A percentile compares a stretch with the other conserved stretches of the same genome.
Conservation (phyloP, 2,329 filamentous ascomycete species). For the Helotiales sp. region DNA sequence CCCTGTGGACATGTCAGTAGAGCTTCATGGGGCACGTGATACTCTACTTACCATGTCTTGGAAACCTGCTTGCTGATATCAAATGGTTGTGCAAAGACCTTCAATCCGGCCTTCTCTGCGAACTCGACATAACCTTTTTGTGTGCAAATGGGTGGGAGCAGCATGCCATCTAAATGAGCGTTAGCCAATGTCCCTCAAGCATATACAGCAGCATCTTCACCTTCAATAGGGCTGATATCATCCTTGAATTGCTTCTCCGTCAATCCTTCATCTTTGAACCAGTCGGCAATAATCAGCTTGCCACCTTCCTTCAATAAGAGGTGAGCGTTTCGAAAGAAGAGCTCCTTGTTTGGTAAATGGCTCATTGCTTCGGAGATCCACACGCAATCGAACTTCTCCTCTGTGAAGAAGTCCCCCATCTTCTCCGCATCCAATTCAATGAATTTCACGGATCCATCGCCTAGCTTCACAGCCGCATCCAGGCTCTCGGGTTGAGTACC, state of each 20-base stretch:
- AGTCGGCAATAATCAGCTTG: conserved; percentile 58
- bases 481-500: conserved; percentile 12
- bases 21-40: background rate
- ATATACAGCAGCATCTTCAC: conserved; percentile 29
- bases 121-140: conserved; percentile 52
- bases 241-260: conserved; percentile 44
- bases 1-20: conserved; percentile 41
- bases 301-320: conserved; percentile 49
- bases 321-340: conserved; percentile 56
- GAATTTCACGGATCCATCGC: conserved; percentile 51
- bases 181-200: background rate
- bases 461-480: conserved; percentile 35
- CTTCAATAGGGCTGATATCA: conserved; percentile 61
- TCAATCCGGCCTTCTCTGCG: conserved; percentile 49
- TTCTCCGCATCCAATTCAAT: conserved; percentile 61
- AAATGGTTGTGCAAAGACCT: conserved; percentile 46
- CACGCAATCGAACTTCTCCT: conserved; percentile 50
- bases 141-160: conserved; percentile 56
- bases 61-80: conserved; percentile 59
- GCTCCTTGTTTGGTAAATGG: conserved; percentile 57
- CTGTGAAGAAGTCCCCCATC: conserved; percentile 53
- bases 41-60: conserved; percentile 54
- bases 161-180: conserved; percentile 52
- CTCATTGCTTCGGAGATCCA: conserved; percentile 64
- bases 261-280: conserved; percentile 56